Evolutionary conservation across 371 early-diverging fungal genomes (phyloP).

Genomic region (Lichtheimia corymbifera): DNA sequence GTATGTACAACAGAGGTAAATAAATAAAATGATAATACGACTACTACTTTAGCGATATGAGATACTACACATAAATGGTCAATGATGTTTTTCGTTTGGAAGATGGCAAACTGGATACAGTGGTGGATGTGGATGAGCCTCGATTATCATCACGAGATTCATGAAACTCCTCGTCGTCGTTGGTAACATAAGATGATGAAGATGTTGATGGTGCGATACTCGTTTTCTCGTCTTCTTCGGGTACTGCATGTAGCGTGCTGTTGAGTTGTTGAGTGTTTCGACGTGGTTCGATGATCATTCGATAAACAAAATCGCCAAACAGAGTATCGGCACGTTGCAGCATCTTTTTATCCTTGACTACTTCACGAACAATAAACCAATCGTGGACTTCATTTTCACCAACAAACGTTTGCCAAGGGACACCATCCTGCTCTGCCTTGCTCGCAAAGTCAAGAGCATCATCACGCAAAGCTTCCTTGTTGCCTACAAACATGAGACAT

Average conservation of each 20-base stretch:
- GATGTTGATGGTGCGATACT: no score
- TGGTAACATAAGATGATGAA: not conserved
- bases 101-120: not conserved
- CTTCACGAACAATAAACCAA: slow-evolving; percentile 53
- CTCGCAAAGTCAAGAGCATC: slow-evolving; percentile 42
- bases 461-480: slow-evolving; percentile 45
- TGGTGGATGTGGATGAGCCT: slow-evolving; percentile 3
- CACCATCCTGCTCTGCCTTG: slow-evolving; percentile 45
- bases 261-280: slow-evolving; percentile 2
- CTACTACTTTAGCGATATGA: not conserved
- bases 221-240: slow-evolving; percentile 22
- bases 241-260: slow-evolving; percentile 22
- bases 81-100: slow-evolving; percentile 1
- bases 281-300: slow-evolving; percentile 17
- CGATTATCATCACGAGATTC: slow-evolving; percentile 13
- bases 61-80: slow-evolving; percentile 4
- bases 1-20: no score
- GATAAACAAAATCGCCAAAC: slow-evolving; percentile 46
- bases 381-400: slow-evolving; percentile 44
- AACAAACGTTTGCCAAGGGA: slow-evolving; percentile 38
- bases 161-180: slow-evolving; percentile 27
- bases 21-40: no score
- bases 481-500: slow-evolving; percentile 45
- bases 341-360: slow-evolving; percentile 42
- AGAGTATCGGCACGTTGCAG: slow-evolving; percentile 34